Percentiles rank a stretch among this genome's conserved stretches.
Evolutionary conservation across 106 monocot genomes (phyloP).

Genomic region (Platanthera zijinensis): DNA sequence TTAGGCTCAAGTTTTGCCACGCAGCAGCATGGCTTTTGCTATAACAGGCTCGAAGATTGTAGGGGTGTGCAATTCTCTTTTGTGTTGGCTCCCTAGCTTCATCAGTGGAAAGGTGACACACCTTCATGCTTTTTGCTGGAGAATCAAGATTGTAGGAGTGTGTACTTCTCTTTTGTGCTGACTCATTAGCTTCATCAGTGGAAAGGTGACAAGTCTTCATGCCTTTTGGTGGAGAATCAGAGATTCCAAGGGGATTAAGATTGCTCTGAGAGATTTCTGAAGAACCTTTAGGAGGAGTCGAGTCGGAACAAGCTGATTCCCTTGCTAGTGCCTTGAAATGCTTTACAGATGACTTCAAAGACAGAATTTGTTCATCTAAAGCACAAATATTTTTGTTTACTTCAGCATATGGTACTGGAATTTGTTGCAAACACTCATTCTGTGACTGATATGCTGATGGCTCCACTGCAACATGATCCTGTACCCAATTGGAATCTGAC

Average conservation of each 20-base stretch:
- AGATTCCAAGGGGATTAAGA: neutral
- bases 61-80: constrained; percentile 4
- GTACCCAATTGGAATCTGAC: neutral
- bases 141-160: neutral
- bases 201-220: constrained; percentile 9
- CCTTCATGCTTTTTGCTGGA: neutral
- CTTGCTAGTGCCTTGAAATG: constrained; percentile 29
- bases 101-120: constrained; percentile 12
- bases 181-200: neutral
- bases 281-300: neutral
- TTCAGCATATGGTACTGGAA: constrained; percentile 6
- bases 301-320: constrained; percentile 6
- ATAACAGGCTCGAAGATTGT: neutral
- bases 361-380: neutral
- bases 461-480: constrained; percentile 1
- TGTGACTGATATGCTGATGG: constrained; percentile 5
- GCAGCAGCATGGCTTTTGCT: neutral
- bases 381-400: constrained; percentile 11
- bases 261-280: constrained; percentile 2
- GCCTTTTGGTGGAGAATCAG: constrained; percentile 2
- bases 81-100: neutral
- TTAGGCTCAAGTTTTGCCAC: neutral
- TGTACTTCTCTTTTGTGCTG: neutral
- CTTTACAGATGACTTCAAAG: constrained; percentile 13
- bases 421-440: constrained; percentile 8